A percentile compares a stretch with the other conserved stretches of the same genome.
Evolutionary conservation across 148 eudicot species (phyloP).

Genomic region (Simmondsia chinensis): DNA sequence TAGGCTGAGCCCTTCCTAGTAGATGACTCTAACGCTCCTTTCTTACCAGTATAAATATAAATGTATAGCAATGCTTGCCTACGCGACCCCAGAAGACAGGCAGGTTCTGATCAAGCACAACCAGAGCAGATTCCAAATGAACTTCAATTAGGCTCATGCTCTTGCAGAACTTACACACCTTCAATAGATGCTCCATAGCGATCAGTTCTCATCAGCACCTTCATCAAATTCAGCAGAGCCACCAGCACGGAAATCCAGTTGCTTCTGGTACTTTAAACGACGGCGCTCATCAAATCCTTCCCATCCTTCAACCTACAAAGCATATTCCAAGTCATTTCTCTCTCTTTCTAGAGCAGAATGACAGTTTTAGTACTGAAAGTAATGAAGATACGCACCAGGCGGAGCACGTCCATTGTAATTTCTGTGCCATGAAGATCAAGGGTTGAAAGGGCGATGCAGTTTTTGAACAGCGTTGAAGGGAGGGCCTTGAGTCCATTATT

Average conservation of each 20-base stretch:
- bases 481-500: conserved; percentile 72
- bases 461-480: conserved; percentile 53
- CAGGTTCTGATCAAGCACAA: no score
- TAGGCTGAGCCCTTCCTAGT: no score
- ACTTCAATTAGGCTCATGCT: no score
- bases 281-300: conserved; percentile 76
- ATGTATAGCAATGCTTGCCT: no score
- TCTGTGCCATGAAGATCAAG: conserved; percentile 85
- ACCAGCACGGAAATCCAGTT: conserved; percentile 72
- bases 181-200: no score
- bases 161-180: no score
- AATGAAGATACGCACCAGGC: conserved; percentile 46
- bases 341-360: neutral
- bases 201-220: conserved; percentile 85
- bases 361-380: neutral
- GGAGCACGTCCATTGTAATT: conserved; percentile 73
- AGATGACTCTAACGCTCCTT: no score
- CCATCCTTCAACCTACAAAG: conserved; percentile 81
- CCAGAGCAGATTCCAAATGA: no score
- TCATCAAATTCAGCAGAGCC: conserved; percentile 76
- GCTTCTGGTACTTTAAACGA: conserved; percentile 68
- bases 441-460: conserved; percentile 57
- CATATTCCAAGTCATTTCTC: neutral
- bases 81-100: no score
- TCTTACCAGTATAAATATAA: no score